Evolutionary conservation across 2,329 filamentous ascomycete species (phyloP).

Genomic region (Trichoderma cornu-damae): DNA sequence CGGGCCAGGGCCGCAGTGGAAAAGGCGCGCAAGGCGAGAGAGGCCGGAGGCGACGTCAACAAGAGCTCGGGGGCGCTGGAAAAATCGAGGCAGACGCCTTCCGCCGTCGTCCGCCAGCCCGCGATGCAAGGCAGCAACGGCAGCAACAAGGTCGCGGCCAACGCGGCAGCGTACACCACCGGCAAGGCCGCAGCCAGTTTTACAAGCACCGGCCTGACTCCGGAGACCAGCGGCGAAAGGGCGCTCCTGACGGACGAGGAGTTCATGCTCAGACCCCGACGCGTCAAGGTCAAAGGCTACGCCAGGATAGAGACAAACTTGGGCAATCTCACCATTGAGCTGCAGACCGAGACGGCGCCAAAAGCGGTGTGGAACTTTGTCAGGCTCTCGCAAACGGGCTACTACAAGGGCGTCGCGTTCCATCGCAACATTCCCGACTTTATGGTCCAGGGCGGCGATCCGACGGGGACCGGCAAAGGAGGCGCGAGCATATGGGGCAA

Average conservation of each 20-base stretch:
- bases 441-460: conserved; percentile 97
- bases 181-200: conserved; percentile 89
- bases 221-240: conserved; percentile 80
- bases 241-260: conserved; percentile 89
- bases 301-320: conserved; percentile 81
- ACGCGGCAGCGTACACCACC: conserved; percentile 85
- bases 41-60: conserved; percentile 56
- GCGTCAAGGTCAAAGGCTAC: conserved; percentile 86
- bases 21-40: conserved; percentile 71
- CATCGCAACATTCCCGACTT: conserved; percentile 94
- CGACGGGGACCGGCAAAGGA: conserved; percentile 86
- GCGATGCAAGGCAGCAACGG: conserved; percentile 52
- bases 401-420: conserved; percentile 79
- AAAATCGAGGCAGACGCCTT: conserved; percentile 24
- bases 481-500: conserved; percentile 90
- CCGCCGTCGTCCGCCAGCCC: conserved; percentile 30
- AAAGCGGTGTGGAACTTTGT: conserved; percentile 97
- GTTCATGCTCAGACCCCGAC: conserved; percentile 88
- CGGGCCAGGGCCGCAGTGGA: conserved; percentile 93
- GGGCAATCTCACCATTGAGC: conserved; percentile 80
- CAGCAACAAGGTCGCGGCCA: conserved; percentile 63
- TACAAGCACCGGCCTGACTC: conserved; percentile 89
- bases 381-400: conserved; percentile 78
- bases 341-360: conserved; percentile 86
- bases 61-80: conserved; percentile 41